Base-by-base conservation (phyloP, 164 flowering plant genomes). In the Saururus chinensis region DNA sequence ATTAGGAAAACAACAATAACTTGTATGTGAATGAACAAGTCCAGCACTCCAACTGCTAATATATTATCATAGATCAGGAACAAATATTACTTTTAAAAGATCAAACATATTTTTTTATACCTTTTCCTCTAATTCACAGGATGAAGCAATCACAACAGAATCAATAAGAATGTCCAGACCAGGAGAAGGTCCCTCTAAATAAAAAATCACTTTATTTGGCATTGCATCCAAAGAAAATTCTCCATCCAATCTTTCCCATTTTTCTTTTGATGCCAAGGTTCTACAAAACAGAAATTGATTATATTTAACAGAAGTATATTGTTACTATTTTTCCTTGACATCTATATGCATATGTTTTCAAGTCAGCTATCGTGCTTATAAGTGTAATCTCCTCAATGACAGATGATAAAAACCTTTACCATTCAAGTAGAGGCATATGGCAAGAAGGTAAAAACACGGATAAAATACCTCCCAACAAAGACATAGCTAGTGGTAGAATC, bases 151-250 rank as follows among this genome's bases (percentile, higher is more conserved):
- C 4, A 65, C 69, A 17, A 84, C 93, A 24, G 82, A 80, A 71
- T 74, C 62, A 51, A 92, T 73, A 56, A 89, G 92, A 19, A 92
- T 64, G 69, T 87, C 85, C 25, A 82, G 69, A 37, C 98, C 89
- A 60, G 92, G 87, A 51, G 85, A 66, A 64, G 95, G 96, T 51
- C 96, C 98, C 79, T 89, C 96, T 66, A 89, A 57, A 65, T 87
- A 92, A 68, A 89, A 84, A 8, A 84, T 72, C 59, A 77, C 81
- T 13, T 82, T 73, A 7, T 75, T 66, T 58, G 93, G 88, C 70
- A 79, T 62, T 13, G 66, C 68, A 66, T 83, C 77, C 74, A 92
- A 64, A 8, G 81, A 73, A 70, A 89, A 92, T 30, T 74, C 76
- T 56, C 96, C 96, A 67, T 84, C 87, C 73, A 92, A 52, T 51